A percentile compares a stretch with the other conserved stretches of the same genome.
Conservation (phyloP, 148 eudicot species). For the Silene uniflora region DNA sequence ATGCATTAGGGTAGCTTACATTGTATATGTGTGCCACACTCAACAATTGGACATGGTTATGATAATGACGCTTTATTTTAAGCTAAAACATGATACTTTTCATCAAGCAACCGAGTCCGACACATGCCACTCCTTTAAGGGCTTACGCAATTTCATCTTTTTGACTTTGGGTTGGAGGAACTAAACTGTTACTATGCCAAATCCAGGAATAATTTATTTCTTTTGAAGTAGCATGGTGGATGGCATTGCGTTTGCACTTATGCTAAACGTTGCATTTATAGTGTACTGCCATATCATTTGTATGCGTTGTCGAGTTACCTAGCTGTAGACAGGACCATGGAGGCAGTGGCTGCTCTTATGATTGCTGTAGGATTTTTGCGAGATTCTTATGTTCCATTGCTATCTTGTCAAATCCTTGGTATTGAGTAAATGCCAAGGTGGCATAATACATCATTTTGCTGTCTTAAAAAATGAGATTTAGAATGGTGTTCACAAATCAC, state of each 20-base stretch:
- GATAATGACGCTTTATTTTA: not conserved
- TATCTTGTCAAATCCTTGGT: no score
- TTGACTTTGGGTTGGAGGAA: not conserved
- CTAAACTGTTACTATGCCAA: not conserved
- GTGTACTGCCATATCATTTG: not conserved
- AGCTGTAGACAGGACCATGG: not conserved
- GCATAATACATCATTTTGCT: not conserved
- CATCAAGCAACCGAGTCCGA: no score
- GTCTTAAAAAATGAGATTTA: not conserved
- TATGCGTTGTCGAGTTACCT: not conserved
- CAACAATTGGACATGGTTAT: not conserved
- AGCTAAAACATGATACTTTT: no score
- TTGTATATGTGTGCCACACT: not conserved
- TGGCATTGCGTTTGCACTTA: not conserved
- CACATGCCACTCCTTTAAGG: not conserved
- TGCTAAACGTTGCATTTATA: not conserved
- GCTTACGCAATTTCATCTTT: not conserved
- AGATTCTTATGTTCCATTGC: not conserved
- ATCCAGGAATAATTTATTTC: not conserved
- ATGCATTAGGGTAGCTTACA: not conserved
- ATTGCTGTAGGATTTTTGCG: not conserved
- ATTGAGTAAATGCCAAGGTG: slow-evolving; percentile 1
- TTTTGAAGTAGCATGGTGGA: not conserved
- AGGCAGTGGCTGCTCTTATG: not conserved
- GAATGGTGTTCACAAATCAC: not conserved